Evolutionary conservation across 306 rosid species (phyloP).

Genomic region (Pterocarpus santalinus): DNA sequence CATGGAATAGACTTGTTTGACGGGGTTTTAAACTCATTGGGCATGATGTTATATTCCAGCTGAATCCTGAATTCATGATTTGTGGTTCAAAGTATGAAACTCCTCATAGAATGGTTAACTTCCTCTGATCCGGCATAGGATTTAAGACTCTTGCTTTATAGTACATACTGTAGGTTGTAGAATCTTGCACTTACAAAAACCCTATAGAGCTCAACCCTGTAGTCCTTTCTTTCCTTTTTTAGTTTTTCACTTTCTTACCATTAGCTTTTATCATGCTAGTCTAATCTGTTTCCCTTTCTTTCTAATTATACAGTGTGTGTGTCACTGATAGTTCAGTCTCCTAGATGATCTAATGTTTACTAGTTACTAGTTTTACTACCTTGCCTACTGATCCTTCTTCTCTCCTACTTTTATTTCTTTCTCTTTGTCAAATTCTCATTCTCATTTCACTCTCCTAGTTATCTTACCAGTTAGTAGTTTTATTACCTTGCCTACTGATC

Average conservation of each 20-base stretch:
- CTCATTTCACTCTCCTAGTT: not conserved
- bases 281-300: constrained; percentile 1
- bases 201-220: constrained; percentile 40
- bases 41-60: constrained; percentile 38
- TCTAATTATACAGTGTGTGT: not conserved
- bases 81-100: constrained; percentile 31
- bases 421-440: constrained; percentile 35
- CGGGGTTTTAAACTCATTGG: constrained; percentile 20
- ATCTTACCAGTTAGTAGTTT: constrained; percentile 4
- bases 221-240: not conserved
- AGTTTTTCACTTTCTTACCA: not conserved
- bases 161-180: constrained; percentile 56
- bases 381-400: constrained; percentile 5
- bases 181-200: constrained; percentile 32
- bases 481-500: constrained; percentile 29
- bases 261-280: not conserved
- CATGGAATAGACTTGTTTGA: constrained; percentile 46
- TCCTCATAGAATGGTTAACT: constrained; percentile 44
- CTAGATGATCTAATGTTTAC: constrained; percentile 36
- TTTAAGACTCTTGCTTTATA: constrained; percentile 36
- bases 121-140: constrained; percentile 20
- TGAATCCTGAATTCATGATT: constrained; percentile 32
- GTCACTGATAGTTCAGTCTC: constrained; percentile 4
- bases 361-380: constrained; percentile 18
- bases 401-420: constrained; percentile 39